These are phyloP conservation scores for Coemansia sp. DNA, from an alignment of 192 early-diverging fungal genomes.

Conservation along the genomic window DNA sequence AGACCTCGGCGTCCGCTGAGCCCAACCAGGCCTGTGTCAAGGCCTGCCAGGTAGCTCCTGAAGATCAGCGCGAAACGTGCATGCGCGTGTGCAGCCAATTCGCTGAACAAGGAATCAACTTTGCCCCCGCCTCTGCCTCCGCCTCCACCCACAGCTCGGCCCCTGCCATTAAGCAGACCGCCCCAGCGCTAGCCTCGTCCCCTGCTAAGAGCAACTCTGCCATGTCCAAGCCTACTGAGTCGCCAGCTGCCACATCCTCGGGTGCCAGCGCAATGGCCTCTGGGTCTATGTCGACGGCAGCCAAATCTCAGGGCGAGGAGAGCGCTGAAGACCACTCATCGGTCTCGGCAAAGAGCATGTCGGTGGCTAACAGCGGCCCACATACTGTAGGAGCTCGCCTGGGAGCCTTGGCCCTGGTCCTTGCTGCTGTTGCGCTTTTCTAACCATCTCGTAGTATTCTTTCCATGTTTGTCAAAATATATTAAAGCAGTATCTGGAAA, in stretches of 20 bases:
- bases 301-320: constrained; percentile 14
- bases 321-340: constrained; percentile 15
- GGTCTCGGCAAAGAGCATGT: neutral
- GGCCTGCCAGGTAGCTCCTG: constrained; percentile 25
- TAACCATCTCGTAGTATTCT: neutral
- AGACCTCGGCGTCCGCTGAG: neutral
- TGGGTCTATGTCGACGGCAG: neutral
- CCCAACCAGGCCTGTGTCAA: constrained; percentile 18
- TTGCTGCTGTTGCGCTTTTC: constrained; percentile 4
- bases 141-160: neutral
- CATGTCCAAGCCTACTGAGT: neutral
- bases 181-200: neutral
- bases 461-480: neutral
- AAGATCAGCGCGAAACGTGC: constrained; percentile 31
- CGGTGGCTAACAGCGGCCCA: neutral
- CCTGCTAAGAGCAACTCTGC: constrained; percentile 2
- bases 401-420: neutral
- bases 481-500: neutral
- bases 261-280: neutral
- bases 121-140: constrained; percentile 7
- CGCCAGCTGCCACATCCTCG: neutral
- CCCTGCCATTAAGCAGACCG: neutral
- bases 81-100: constrained; percentile 33
- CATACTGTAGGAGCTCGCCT: neutral
- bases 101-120: constrained; percentile 24